Evolutionary conservation across 2,329 filamentous ascomycete species (phyloP), one percentile per base, ranked within the genome.

Genomic region (Trichophyton simii): DNA sequence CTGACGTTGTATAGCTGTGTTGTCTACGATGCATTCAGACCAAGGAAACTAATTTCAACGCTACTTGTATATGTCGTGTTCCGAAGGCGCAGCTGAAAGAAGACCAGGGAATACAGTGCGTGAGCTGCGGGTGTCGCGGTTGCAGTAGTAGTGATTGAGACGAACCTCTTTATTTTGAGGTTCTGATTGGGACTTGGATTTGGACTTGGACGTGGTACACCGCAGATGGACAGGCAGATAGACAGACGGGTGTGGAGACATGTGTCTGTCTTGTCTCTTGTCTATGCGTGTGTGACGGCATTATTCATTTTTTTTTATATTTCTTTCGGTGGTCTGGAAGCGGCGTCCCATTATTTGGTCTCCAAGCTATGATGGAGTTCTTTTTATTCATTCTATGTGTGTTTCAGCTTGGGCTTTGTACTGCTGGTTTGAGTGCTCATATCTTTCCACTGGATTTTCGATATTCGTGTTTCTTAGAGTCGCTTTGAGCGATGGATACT

Each of bases 31-130:
- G 94, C 75, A 92, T 99, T 61, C 94, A 99, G 76, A 96, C 94
- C n/a, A 97, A 97, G 76, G 94, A 99, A 80, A 99, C 94, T 34
- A 99, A 99, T 75, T 99, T 97, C 79, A 94, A 92, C 75, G 88
- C 89, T 66, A 99, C 92, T 0, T 99, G 94, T 73, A 94, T 99
- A 70, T 99, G 94, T 74, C 88, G 94, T 59, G 92, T 99, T 58
- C 94, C 94, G 1, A 87, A 88, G 71, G 87, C 89, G 36, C 84
- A 95, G 73, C 77, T 99, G 71, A 96, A 96, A 75, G 91, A 95
- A 69, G 86, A 90, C 48, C 88, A 94, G 72, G 87, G 89, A 42
- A 86, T 97, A 36, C 87, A 97, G 74, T 99, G 94, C 71, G 90
- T 97, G 59, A 96, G 84, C 75, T 99, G 94, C 74, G 94, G 94